Evolutionary conservation across 805 yeast genomes (phyloP).

Genomic region (Metschnikowia santaceciliae): DNA sequence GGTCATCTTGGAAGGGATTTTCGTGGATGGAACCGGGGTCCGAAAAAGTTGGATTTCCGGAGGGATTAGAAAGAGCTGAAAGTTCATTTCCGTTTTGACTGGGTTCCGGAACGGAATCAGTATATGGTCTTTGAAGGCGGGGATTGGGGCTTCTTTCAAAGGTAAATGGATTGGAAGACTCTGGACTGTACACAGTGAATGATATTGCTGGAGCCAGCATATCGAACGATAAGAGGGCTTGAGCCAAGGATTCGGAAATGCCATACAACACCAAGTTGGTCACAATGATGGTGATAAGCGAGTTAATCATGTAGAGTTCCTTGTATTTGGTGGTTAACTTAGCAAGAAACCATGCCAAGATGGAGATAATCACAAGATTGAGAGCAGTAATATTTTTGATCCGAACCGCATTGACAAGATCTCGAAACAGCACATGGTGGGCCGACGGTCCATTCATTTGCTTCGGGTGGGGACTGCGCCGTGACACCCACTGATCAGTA

Average conservation of each 20-base stretch:
- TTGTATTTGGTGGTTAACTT: conserved; percentile 57
- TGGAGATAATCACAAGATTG: conserved; percentile 49
- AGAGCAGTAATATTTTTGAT: conserved; percentile 51
- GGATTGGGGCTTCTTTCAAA: neutral
- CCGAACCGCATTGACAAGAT: conserved; percentile 31
- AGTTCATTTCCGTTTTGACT: neutral
- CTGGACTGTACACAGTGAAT: neutral
- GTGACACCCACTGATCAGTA: neutral
- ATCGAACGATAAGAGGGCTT: conserved; percentile 46
- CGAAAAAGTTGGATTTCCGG: too few species aligned
- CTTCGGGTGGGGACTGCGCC: neutral
- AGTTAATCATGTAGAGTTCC: conserved; percentile 55
- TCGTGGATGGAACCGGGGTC: neutral
- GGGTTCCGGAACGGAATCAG: neutral
- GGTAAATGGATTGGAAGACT: neutral
- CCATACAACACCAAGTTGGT: conserved; percentile 82
- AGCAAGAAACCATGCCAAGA: conserved; percentile 47
- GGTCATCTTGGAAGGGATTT: neutral
- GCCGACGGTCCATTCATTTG: neutral
- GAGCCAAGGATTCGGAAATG: conserved; percentile 89
- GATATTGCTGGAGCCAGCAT: conserved; percentile 6
- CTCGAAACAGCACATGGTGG: neutral
- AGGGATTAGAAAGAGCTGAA: neutral
- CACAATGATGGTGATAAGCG: conserved; percentile 72
- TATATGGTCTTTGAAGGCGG: neutral